phyloP scores from a whole-genome alignment of 345 rosid genomes.

The Conringia planisiliqua region DNA sequence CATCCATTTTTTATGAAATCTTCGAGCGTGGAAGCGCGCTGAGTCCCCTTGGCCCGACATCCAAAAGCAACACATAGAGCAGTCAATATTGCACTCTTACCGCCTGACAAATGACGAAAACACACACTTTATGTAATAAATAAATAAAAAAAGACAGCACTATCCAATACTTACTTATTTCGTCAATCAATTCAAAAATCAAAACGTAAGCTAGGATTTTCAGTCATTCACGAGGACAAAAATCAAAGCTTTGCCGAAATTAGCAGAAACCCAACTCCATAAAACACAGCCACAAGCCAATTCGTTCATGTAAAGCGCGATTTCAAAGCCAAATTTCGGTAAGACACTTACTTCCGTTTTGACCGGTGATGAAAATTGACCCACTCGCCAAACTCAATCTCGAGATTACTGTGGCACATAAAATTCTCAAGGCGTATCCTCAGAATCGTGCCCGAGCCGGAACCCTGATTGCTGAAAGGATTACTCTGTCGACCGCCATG shows the following conservation, averaged over 20 bases:
- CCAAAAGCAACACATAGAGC: constrained; percentile 88
- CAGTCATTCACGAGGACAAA: too few species aligned
- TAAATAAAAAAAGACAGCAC: too few species aligned
- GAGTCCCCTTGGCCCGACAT: constrained; percentile 83
- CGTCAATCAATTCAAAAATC: too few species aligned
- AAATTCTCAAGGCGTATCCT: constrained; percentile 77
- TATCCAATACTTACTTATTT: too few species aligned
- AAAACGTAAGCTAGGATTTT: too few species aligned
- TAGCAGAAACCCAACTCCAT: too few species aligned
- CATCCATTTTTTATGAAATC: constrained; percentile 85
- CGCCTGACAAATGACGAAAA: constrained; percentile 44
- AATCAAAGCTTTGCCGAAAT: too few species aligned
- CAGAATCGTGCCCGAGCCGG: constrained; percentile 56
- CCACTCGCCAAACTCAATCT: constrained; percentile 70
- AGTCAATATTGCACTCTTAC: constrained; percentile 87
- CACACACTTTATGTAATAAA: too few species aligned
- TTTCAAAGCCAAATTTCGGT: too few species aligned
- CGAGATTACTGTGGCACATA: constrained; percentile 80
- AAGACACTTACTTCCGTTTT: constrained; percentile 69
- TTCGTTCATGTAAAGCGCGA: too few species aligned
- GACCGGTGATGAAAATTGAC: constrained; percentile 95
- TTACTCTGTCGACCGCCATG: constrained; percentile 29
- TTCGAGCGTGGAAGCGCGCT: constrained; percentile 67
- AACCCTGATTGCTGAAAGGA: constrained; percentile 14
- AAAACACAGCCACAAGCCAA: too few species aligned